These are phyloP conservation scores for Ogataea paraovalis DNA, from an alignment of 805 yeast species.

Conservation along the genomic window DNA sequence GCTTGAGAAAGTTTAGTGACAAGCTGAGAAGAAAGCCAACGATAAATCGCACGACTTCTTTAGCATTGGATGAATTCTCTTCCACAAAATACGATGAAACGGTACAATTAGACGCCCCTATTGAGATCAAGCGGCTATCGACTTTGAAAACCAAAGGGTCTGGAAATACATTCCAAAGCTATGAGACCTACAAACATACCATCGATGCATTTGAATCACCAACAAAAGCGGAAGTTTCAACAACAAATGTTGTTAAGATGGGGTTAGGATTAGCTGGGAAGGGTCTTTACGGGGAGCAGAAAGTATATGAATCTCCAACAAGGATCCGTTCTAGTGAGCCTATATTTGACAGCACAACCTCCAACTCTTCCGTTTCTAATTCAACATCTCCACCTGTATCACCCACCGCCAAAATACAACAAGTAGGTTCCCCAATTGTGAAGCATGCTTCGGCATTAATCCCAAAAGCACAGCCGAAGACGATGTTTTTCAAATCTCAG, in stretches of 20 bases:
- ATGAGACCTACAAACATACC: not conserved
- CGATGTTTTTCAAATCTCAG: constrained; percentile 3
- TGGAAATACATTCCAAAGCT: not conserved
- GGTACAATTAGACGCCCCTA: constrained; percentile 3
- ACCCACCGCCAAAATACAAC: not conserved
- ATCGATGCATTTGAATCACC: constrained; percentile 6
- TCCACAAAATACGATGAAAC: constrained; percentile 4
- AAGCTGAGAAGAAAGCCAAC: constrained; percentile 10
- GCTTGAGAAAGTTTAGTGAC: constrained; percentile 13
- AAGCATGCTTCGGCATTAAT: not conserved
- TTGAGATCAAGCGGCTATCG: constrained; percentile 7
- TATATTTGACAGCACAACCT: not conserved
- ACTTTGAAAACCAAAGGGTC: constrained; percentile 2
- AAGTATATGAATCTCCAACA: constrained; percentile 3
- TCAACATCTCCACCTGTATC: constrained; percentile 1
- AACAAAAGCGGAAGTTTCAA: constrained; percentile 14
- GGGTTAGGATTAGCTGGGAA: constrained; percentile 31
- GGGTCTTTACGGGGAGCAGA: constrained; percentile 17
- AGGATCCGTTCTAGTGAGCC: not conserved
- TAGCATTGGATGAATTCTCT: not conserved
- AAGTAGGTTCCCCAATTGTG: not conserved
- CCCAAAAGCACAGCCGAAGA: not conserved
- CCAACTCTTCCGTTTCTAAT: not conserved
- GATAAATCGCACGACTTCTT: not conserved
- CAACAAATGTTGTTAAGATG: constrained; percentile 23